Conservation (phyloP, 2,329 filamentous ascomycete genomes). For the Rhinocladiella similis region DNA sequence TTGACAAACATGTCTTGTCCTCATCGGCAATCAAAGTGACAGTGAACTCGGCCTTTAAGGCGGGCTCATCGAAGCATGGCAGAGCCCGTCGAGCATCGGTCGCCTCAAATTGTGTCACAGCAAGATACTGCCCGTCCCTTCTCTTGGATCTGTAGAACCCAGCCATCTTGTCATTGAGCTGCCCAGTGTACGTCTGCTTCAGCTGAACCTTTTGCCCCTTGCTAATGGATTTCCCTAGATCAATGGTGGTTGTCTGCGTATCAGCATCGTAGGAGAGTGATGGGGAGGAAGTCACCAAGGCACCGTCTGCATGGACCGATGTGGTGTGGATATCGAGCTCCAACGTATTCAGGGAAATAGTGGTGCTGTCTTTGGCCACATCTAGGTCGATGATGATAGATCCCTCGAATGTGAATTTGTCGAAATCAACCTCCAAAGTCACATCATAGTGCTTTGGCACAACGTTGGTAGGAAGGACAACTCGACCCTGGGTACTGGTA, state of each 20-base stretch:
- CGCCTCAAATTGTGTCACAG: conserved; percentile 93
- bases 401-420: conserved; percentile 83
- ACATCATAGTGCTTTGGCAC: conserved; percentile 90
- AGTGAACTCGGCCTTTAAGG: conserved; percentile 88
- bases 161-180: conserved; percentile 91
- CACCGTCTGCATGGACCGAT: conserved; percentile 64
- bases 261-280: conserved; percentile 73
- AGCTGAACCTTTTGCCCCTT: conserved; percentile 77
- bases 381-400: conserved; percentile 84
- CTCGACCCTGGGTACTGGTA: conserved; percentile 49
- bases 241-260: conserved; percentile 77
- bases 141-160: conserved; percentile 96
- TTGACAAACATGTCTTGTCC: conserved; percentile 86
- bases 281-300: conserved; percentile 61
- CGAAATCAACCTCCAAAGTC: conserved; percentile 86
- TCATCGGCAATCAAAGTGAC: conserved; percentile 90
- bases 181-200: conserved; percentile 74
- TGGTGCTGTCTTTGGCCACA: conserved; percentile 78
- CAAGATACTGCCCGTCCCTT: conserved; percentile 76
- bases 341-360: conserved; percentile 82
- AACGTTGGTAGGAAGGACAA: conserved; percentile 88
- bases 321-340: conserved; percentile 80
- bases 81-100: conserved; percentile 91
- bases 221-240: conserved; percentile 70
- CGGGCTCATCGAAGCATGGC: conserved; percentile 95